Percentiles rank a stretch among this genome's conserved stretches.
phyloP scores from a whole-genome alignment of 345 rosid species.

The Ceriops zippeliana region DNA sequence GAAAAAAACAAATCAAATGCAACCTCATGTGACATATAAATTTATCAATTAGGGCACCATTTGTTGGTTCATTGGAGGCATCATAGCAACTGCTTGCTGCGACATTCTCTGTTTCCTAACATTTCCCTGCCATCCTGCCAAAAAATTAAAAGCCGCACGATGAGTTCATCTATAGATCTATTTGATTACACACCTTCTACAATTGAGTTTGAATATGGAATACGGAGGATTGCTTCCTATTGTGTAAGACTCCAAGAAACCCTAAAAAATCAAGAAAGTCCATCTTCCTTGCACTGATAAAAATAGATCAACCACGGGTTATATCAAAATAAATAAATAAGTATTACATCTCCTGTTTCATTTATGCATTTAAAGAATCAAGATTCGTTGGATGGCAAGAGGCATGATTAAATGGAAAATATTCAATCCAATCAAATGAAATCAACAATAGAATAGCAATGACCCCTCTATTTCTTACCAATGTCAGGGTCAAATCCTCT shows the following conservation, averaged over 20 bases:
- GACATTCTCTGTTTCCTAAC: conserved; percentile 22
- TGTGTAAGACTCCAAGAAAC: too few species aligned
- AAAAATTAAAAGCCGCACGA: not conserved
- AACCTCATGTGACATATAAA: not conserved
- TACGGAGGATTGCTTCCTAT: too few species aligned
- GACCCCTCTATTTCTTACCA: conserved; percentile 26
- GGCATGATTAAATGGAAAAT: too few species aligned
- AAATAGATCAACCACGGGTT: too few species aligned
- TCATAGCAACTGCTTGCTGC: conserved; percentile 38
- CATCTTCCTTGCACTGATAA: too few species aligned
- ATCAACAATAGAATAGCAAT: not conserved
- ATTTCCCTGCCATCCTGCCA: conserved; percentile 55
- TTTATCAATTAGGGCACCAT: conserved; percentile 30
- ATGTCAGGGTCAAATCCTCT: conserved; percentile 66
- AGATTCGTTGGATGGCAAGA: too few species aligned
- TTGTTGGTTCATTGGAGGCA: conserved; percentile 45
- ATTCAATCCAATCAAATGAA: not conserved
- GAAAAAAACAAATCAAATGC: too few species aligned
- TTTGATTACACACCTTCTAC: not conserved
- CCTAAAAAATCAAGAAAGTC: too few species aligned
- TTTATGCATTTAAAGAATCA: too few species aligned
- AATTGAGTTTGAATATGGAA: not conserved
- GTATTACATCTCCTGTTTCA: too few species aligned
- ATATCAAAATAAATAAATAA: too few species aligned
- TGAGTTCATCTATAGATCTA: not conserved